Evolutionary conservation across 2,329 filamentous ascomycete genomes (phyloP), one percentile per base, ranked within the genome.

Genomic region (Fusarium circinatum): DNA sequence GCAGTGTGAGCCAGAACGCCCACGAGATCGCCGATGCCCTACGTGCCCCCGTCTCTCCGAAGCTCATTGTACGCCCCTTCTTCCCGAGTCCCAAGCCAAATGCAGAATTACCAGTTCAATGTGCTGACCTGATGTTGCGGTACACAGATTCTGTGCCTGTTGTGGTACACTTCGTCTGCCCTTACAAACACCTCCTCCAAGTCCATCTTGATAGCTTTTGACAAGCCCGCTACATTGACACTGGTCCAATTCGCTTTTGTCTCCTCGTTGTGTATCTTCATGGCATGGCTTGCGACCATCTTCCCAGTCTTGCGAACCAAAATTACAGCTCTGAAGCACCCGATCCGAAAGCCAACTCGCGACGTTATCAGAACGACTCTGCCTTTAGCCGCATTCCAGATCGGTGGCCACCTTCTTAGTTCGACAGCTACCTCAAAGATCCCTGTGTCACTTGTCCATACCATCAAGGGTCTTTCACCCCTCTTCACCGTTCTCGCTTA

Each of bases 121-220:
- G 60, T 73, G 67, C 70, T 76, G 58, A 74, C 68, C 75, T 78
- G 66, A 74, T 72, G 64, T 68, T 78, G 76, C 79, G 82, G 77
- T 65, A 66, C 60, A 76, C 83, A 98, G 96, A 84, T 89, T 57
- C 91, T 98, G 55, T 98, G 96, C 83, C 85, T 95, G 65, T 84
- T 96, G 79, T 98, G 96, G 96, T 99, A 98, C 86, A 89, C 93
- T 81, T 97, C 95, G 30, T 98, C 96, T 48, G 96, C 97, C 71
- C 86, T 98, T 76, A 98, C 96, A 71, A 99, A 98, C 82, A 98
- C 96, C 5, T 98, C 96, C 30, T 98, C 96, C 59, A 99, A 99
- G 85, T 94, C 96, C 24, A 99, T 99, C 79, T 87, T 98, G 70
- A 98, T 94, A 76, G 93, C 94, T 48, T 94, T 98, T 75, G 91